phyloP scores from a whole-genome alignment of 169 alveolate genomes.

The Miamiensis avidus region DNA sequence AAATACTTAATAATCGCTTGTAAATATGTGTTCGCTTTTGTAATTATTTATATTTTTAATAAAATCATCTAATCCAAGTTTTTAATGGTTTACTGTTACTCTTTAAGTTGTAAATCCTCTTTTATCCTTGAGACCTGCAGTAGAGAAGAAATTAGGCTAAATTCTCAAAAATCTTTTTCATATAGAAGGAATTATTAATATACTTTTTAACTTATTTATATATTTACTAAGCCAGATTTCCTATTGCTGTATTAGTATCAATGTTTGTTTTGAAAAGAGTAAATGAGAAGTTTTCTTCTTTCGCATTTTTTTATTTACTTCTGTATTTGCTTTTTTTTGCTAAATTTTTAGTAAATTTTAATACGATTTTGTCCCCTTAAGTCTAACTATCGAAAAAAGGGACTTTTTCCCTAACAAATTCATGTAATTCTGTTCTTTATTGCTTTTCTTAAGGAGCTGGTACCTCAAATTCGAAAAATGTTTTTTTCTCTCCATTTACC shows the following conservation, averaged over 20 bases:
- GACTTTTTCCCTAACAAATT: constrained; percentile 57
- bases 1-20: not conserved
- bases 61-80: constrained; percentile 30
- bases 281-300: constrained; percentile 32
- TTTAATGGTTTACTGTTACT: constrained; percentile 62
- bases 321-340: constrained; percentile 56
- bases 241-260: constrained; percentile 68
- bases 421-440: constrained; percentile 59
- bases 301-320: constrained; percentile 50
- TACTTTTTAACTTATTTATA: constrained; percentile 49
- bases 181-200: constrained; percentile 4
- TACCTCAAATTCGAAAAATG: constrained; percentile 28
- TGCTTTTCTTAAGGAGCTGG: constrained; percentile 60
- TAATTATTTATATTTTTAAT: constrained; percentile 14
- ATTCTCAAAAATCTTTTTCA: constrained; percentile 23
- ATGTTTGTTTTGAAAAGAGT: constrained; percentile 62
- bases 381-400: constrained; percentile 61
- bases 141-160: constrained; percentile 31
- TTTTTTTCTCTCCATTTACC: not conserved
- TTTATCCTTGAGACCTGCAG: constrained; percentile 84
- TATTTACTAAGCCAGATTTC: constrained; percentile 57
- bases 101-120: constrained; percentile 82
- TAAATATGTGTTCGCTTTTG: constrained; percentile 18
- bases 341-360: constrained; percentile 42
- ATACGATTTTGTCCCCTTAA: constrained; percentile 48